Conservation (phyloP, 1,284 basidiomycete genomes). For the Leccinum huronense region DNA sequence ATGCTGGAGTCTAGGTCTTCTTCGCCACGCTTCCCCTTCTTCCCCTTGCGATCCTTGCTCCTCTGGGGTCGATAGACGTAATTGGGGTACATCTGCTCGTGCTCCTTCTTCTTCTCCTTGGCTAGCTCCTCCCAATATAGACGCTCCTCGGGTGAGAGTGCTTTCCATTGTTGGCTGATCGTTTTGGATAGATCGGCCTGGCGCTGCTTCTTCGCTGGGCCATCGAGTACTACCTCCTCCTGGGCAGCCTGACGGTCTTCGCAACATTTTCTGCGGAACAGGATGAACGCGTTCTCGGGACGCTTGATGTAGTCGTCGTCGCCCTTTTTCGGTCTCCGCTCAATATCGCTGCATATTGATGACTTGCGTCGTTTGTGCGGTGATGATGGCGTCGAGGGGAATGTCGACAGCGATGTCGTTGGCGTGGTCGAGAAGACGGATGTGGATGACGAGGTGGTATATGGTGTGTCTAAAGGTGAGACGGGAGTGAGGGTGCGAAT, state of each 20-base stretch:
- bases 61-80: conserved; percentile 77
- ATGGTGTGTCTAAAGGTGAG: conserved; percentile 30
- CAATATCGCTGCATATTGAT: conserved; percentile 52
- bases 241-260: conserved; percentile 57
- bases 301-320: conserved; percentile 80
- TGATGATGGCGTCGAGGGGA: conserved; percentile 35
- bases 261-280: conserved; percentile 73
- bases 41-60: conserved; percentile 55
- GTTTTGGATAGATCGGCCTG: conserved; percentile 69
- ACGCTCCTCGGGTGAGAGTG: conserved; percentile 57
- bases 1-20: conserved; percentile 50
- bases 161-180: conserved; percentile 74
- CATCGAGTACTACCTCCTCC: conserved; percentile 40
- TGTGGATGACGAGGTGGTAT: conserved; percentile 32
- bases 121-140: conserved; percentile 62
- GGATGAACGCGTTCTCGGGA: conserved; percentile 78
- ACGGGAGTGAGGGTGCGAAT: conserved; percentile 51
- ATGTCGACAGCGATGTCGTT: conserved; percentile 31
- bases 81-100: conserved; percentile 64
- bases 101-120: conserved; percentile 58
- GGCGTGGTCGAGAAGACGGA: conserved; percentile 42
- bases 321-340: conserved; percentile 71
- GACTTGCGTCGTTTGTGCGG: conserved; percentile 64
- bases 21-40: conserved; percentile 41
- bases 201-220: conserved; percentile 48